phyloP scores from a whole-genome alignment of 2,329 filamentous ascomycete genomes.

The Aspergillus persii region DNA sequence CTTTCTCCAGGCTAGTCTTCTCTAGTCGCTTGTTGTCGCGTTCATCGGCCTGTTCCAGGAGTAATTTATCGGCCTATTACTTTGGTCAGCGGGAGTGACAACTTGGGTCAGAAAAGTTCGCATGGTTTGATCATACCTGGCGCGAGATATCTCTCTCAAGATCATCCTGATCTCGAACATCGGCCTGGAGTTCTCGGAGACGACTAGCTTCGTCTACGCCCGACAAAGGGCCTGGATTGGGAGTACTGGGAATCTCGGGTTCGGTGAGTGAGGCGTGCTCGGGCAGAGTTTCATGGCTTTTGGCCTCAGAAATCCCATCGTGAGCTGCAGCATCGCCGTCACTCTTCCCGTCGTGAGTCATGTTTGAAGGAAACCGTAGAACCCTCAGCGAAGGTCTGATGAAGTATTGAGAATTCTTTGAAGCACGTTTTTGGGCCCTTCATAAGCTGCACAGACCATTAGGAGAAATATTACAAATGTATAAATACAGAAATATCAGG shows the following conservation, averaged over 20 bases:
- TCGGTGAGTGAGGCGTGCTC: not conserved
- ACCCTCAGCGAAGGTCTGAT: not conserved
- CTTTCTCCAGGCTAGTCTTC: slow-evolving; percentile 52
- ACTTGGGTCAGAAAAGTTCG: not conserved
- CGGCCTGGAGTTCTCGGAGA: slow-evolving; percentile 62
- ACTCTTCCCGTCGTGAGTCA: not conserved
- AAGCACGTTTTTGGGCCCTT: not conserved
- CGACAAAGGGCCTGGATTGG: slow-evolving; percentile 2
- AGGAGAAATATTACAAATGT: not conserved
- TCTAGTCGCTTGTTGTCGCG: slow-evolving; percentile 63
- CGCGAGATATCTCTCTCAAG: slow-evolving; percentile 80
- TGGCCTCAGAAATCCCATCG: not conserved
- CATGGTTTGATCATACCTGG: slow-evolving; percentile 42
- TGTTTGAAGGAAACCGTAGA: not conserved
- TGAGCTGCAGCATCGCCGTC: not conserved
- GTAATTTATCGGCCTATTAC: slow-evolving; percentile 54
- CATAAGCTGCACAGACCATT: not conserved
- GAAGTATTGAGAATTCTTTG: not conserved
- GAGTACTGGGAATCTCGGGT: not conserved
- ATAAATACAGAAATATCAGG: not conserved
- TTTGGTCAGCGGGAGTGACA: not conserved
- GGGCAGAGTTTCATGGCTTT: not conserved
- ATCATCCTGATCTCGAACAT: slow-evolving; percentile 82
- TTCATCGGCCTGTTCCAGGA: slow-evolving; percentile 62
- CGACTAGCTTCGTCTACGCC: slow-evolving; percentile 56